Evolutionary conservation across 768 basidiomycete genomes (phyloP).

Genomic region (Dioszegia crocea): DNA sequence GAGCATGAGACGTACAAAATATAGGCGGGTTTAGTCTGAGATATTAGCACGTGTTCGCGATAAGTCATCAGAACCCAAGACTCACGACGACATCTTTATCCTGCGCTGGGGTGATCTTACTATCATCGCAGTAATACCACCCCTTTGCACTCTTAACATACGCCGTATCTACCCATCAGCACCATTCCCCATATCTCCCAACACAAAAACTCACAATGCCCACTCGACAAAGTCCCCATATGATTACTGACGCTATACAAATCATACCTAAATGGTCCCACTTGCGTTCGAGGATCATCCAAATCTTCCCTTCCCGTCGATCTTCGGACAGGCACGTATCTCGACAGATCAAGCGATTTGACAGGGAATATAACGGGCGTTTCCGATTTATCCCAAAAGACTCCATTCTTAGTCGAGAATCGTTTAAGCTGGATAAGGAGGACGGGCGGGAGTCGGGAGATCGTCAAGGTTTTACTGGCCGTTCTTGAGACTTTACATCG

Average conservation of each 20-base stretch:
- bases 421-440: conserved; percentile 52
- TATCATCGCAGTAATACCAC: conserved; percentile 94
- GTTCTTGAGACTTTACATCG: conserved; percentile 82
- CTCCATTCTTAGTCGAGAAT: conserved; percentile 40
- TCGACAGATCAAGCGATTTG: conserved; percentile 60
- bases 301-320: conserved; percentile 58
- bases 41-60: background rate
- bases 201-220: conserved; percentile 71
- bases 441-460: conserved; percentile 89
- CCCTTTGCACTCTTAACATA: conserved; percentile 78
- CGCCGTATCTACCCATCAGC: conserved; percentile 68
- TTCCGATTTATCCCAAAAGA: conserved; percentile 92
- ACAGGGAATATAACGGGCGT: conserved; percentile 88
- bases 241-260: conserved; percentile 95
- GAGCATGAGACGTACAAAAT: conserved; percentile 30
- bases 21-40: conserved; percentile 44
- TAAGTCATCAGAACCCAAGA: too few relatives aligned
- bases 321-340: conserved; percentile 78
- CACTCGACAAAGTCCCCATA: conserved; percentile 86
- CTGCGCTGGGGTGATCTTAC: conserved; percentile 69
- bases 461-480: conserved; percentile 78
- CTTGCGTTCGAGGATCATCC: conserved; percentile 73
- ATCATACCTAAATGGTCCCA: conserved; percentile 89
- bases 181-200: background rate
- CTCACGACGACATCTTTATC: conserved; percentile 75